Base-by-base conservation (phyloP, 495 filamentous ascomycete species). In the Evernia prunastri region DNA sequence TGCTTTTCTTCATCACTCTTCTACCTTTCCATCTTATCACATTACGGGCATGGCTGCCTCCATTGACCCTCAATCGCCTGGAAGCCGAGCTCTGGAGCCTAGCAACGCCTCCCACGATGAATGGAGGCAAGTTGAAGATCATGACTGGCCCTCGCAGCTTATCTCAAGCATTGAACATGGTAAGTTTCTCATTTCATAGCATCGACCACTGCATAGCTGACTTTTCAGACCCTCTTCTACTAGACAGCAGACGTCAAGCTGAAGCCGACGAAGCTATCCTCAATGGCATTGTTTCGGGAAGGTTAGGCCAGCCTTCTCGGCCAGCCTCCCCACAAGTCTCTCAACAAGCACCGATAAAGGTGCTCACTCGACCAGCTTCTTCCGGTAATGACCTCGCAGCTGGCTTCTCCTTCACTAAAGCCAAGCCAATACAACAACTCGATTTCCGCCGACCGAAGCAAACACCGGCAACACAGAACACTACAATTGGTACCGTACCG, bases 351-450 rank as follows among this genome's bases (percentile, higher is more conserved):
- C 54, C 61, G 18, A 39, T 47, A 18, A 60, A 65, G 56, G 27
- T 51, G 4, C 54, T 66, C 20, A 66, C 60, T 31, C 59, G 65
- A 42, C 65, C 65, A 17, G 42, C 45, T 13, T 63, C 65, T 20
- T 60, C 65, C 1, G 15, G 58, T 37, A 33, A 53, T 57, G 65
- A 66, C 42, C 58, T 43, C 15, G 58, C 43, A 18, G 59, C 65
- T 43, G 59, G 59, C 6, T 66, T 66, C 37, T 56, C 65, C 2
- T 66, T 63, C 36, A 13, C 29, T 10, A 66, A 66, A 31, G 42
- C 59, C 35, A 58, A 58, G 36, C 18, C 56, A 23, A 17, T 23
- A 6, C 40, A 45, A 37, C 29, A 25, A 2, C 18, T 66, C 5
- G 43, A 66, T 25, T 62, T 66, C 40, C 59, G 60, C 25, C 39